phyloP scores from a whole-genome alignment of 1,139 yeast genomes.

The Debaryomyces coudertii region DNA sequence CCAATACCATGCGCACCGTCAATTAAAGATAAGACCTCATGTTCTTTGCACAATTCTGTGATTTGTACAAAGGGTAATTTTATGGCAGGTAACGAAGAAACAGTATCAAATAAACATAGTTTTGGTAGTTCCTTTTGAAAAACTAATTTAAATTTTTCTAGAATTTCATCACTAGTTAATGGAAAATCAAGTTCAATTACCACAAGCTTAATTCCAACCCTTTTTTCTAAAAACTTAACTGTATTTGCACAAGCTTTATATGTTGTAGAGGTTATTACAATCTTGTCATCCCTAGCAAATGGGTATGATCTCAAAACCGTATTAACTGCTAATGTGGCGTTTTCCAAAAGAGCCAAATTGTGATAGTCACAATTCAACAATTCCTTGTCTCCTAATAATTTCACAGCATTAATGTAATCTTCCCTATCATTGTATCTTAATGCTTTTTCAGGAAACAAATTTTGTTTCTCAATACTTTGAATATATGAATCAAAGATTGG shows the following conservation, averaged over 20 bases:
- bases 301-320: constrained; percentile 58
- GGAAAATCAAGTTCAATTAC: constrained; percentile 54
- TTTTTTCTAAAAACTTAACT: constrained; percentile 48
- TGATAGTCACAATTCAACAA: constrained; percentile 47
- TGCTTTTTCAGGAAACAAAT: constrained; percentile 47
- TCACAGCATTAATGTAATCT: constrained; percentile 33
- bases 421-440: constrained; percentile 25
- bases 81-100: constrained; percentile 67
- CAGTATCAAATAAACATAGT: constrained; percentile 60
- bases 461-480: constrained; percentile 23
- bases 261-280: constrained; percentile 54
- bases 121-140: constrained; percentile 30
- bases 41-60: constrained; percentile 47
- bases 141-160: constrained; percentile 39
- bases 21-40: constrained; percentile 55
- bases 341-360: constrained; percentile 53
- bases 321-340: constrained; percentile 67
- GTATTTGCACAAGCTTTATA: constrained; percentile 63
- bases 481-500: constrained; percentile 28
- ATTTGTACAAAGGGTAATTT: constrained; percentile 57
- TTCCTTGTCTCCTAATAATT: constrained; percentile 31
- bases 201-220: constrained; percentile 45
- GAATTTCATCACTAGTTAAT: constrained; percentile 47
- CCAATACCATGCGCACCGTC: constrained; percentile 80
- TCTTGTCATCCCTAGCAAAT: constrained; percentile 56